phyloP scores from a whole-genome alignment of 257 asterid species.

The Salvia hispanica region DNA sequence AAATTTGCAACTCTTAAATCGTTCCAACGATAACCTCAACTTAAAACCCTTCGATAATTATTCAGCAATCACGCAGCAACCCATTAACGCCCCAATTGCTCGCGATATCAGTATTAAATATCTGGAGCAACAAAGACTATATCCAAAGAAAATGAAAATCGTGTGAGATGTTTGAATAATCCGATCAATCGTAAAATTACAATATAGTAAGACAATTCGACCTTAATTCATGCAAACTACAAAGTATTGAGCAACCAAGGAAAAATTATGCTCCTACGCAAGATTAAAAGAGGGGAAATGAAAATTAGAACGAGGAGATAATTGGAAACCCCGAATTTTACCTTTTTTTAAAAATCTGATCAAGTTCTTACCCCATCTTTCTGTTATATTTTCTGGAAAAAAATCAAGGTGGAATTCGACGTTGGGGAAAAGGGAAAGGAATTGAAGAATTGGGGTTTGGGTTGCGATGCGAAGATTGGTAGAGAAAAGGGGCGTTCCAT shows the following conservation, averaged over 20 bases:
- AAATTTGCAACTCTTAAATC: not conserved
- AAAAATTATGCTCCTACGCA: not conserved
- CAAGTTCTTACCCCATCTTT: slow-evolving; percentile 8
- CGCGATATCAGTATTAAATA: slow-evolving; percentile 13
- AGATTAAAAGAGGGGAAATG: not conserved
- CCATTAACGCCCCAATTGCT: slow-evolving; percentile 14
- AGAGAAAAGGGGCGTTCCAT: slow-evolving; percentile 40
- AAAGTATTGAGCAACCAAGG: slow-evolving; percentile 4
- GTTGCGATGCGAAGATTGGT: slow-evolving; percentile 34
- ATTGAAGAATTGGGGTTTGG: slow-evolving; percentile 31
- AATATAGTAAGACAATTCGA: not conserved
- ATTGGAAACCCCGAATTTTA: not conserved
- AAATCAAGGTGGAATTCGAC: slow-evolving; percentile 31
- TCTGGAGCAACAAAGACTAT: slow-evolving; percentile 25
- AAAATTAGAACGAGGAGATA: not conserved
- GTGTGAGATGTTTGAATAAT: slow-evolving; percentile 11
- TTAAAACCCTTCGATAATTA: slow-evolving; percentile 16
- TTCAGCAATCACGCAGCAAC: slow-evolving; percentile 22
- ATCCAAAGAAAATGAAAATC: slow-evolving; percentile 21
- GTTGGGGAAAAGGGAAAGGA: not conserved
- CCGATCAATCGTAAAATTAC: not conserved
- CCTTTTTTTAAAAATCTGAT: slow-evolving; percentile 25
- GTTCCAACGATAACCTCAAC: slow-evolving; percentile 13
- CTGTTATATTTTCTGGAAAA: not conserved
- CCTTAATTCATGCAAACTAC: not conserved